Base-by-base conservation (phyloP, 306 rosid species). In the Cicer yamashitae region DNA sequence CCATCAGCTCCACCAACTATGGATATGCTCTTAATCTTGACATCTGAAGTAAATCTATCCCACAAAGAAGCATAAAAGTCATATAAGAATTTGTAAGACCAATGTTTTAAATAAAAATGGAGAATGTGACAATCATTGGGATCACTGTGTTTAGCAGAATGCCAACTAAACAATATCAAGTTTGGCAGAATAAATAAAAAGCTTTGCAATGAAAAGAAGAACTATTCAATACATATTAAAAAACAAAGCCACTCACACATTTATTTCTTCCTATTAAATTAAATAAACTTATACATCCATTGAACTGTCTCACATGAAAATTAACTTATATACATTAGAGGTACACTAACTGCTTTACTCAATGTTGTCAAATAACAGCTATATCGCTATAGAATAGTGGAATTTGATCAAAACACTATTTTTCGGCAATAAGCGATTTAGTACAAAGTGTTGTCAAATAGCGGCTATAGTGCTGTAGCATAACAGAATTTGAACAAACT, bases 11-110 rank as follows among this genome's bases (percentile, higher is more conserved):
- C 97, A 30, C 99, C 97, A 22, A 92, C 84, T 76, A 94, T 53
- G 64, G 96, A 86, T 85, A 94, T 94, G 93, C 97, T 82, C 87
- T 85, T 94, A 84, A 94, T 90, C 91, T 94, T 92, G 71, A 94
- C 99, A 84, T 94, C 97, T 37, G 99, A 90, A 15, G 97, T 94
- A 73, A 94, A 94, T 68, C 99, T 94, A 76, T 82, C 20, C 67
- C 71, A 20, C 48, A 61, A 58, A 77, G 64, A 53, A 30, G 59
- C 50, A 82, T 13, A 76, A 68, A 43, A 11, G n/a, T 43, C 72
- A 71, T 30, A 15, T 52, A 59, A 74, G 69, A 64, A 74, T 22
- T 77, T 45, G 54, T 5, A 84, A 70, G 67, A 59, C 68, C 14
- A 48, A 4, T 41, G 17, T 43, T 64, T 13, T 53, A 14, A 62